Percentiles rank a stretch among this genome's conserved stretches.
phyloP scores from a whole-genome alignment of 768 basidiomycete species.

The Leccinum olivaceopallidum region DNA sequence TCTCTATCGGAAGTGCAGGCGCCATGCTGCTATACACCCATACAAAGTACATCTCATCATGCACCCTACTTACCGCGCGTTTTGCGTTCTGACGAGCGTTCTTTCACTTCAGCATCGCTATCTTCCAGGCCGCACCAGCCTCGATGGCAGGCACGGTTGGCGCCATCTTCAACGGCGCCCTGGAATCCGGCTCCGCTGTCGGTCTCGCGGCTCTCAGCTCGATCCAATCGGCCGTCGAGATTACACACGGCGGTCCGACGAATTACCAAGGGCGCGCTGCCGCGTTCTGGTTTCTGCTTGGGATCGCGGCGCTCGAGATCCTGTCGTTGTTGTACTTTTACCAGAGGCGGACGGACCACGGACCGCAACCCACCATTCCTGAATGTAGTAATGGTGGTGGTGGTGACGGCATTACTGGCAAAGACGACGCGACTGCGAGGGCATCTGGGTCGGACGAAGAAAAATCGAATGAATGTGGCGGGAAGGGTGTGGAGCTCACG shows the following conservation, averaged over 20 bases:
- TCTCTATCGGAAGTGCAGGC: slow-evolving; percentile 48
- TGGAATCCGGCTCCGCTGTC: slow-evolving; percentile 53
- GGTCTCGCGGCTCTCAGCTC: slow-evolving; percentile 50
- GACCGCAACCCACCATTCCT: not conserved
- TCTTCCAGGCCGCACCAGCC: slow-evolving; percentile 48
- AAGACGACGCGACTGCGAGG: not conserved
- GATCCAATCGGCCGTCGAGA: slow-evolving; percentile 48
- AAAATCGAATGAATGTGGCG: not conserved
- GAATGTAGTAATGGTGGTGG: not conserved
- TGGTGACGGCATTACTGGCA: not conserved
- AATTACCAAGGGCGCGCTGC: slow-evolving; percentile 44
- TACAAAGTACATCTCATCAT: slow-evolving; percentile 42
- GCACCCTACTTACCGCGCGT: not conserved
- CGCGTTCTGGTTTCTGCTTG: slow-evolving; percentile 46
- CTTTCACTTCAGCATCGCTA: slow-evolving; percentile 41
- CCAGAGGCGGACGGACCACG: slow-evolving; percentile 18
- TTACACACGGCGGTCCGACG: slow-evolving; percentile 30
- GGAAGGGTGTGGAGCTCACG: not conserved
- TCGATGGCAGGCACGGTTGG: slow-evolving; percentile 54
- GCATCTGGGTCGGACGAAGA: not conserved
- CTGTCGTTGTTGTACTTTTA: slow-evolving; percentile 39
- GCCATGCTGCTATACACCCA: slow-evolving; percentile 46
- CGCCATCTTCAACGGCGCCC: slow-evolving; percentile 58
- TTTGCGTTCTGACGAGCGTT: not conserved
- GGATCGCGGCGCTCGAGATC: slow-evolving; percentile 35